Conservation (phyloP, 306 rosid genomes). For the Trifolium pratense region DNA sequence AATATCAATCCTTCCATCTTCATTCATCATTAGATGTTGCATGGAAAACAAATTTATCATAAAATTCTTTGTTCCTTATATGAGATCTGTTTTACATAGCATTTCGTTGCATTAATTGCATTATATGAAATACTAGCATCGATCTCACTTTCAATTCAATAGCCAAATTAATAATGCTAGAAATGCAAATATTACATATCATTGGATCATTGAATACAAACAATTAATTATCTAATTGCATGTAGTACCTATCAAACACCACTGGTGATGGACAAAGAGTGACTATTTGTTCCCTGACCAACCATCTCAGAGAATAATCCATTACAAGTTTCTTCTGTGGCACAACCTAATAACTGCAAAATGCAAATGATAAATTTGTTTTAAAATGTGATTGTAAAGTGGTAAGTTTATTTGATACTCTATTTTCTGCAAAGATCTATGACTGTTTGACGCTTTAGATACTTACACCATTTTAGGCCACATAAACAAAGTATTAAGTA, state of each 20-base stretch:
- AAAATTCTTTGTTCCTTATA: conserved; percentile 46
- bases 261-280: conserved; percentile 53
- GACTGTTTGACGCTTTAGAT: conserved; percentile 52
- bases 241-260: conserved; percentile 58
- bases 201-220: background rate
- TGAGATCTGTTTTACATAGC: conserved; percentile 50
- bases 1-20: conserved; percentile 55
- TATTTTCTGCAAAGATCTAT: conserved; percentile 54
- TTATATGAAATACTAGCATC: conserved; percentile 19
- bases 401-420: conserved; percentile 39
- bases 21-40: conserved; percentile 60
- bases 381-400: background rate
- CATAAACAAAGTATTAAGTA: background rate
- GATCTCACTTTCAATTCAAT: conserved; percentile 3
- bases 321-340: conserved; percentile 59
- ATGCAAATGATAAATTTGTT: background rate
- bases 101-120: background rate
- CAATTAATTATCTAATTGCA: background rate
- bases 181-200: background rate
- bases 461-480: conserved; percentile 42
- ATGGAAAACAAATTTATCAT: conserved; percentile 47
- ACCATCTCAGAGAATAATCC: conserved; percentile 54
- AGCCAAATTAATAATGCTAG: conserved; percentile 11
- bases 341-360: conserved; percentile 45
- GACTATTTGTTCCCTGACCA: conserved; percentile 49